These are phyloP conservation scores for Corylus americana DNA, from an alignment of 306 rosid species.

Conservation along the genomic window DNA sequence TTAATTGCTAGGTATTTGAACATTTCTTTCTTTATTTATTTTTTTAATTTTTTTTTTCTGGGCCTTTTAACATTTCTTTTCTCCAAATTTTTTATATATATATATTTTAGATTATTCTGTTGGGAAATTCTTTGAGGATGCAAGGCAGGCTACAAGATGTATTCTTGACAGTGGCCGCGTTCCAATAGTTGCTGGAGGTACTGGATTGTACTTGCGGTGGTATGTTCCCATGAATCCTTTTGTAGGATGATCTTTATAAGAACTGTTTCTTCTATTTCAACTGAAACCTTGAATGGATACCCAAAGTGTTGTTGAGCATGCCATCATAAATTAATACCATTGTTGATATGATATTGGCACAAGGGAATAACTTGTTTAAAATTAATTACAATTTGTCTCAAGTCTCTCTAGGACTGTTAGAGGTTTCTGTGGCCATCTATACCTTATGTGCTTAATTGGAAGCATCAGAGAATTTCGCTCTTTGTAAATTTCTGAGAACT, in stretches of 20 bases:
- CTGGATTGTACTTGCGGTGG: slow-evolving; percentile 95
- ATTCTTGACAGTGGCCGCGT: slow-evolving; percentile 76
- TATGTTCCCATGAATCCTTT: slow-evolving; percentile 31
- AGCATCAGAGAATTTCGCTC: background rate
- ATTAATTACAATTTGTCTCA: background rate
- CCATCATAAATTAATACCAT: background rate
- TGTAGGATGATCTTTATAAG: background rate
- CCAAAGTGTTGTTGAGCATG: background rate
- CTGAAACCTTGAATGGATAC: background rate
- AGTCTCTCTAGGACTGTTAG: background rate
- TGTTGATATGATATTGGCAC: background rate
- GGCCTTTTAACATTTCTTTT: slow-evolving; percentile 8
- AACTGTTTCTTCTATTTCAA: background rate
- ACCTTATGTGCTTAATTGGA: background rate
- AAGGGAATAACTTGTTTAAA: background rate
- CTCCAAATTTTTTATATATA: slow-evolving; percentile 33
- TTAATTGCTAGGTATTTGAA: slow-evolving; percentile 20
- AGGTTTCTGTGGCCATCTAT: background rate
- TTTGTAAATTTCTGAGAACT: too few relatives aligned
- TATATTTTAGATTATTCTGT: slow-evolving; percentile 80
- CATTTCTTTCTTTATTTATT: too few relatives aligned
- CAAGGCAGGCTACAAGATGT: slow-evolving; percentile 70
- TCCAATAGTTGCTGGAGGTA: slow-evolving; percentile 94
- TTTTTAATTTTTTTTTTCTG: too few relatives aligned
- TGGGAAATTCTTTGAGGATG: slow-evolving; percentile 93